These are phyloP conservation scores for Draba incana DNA, from an alignment of 345 rosid genomes.

Conservation along the genomic window DNA sequence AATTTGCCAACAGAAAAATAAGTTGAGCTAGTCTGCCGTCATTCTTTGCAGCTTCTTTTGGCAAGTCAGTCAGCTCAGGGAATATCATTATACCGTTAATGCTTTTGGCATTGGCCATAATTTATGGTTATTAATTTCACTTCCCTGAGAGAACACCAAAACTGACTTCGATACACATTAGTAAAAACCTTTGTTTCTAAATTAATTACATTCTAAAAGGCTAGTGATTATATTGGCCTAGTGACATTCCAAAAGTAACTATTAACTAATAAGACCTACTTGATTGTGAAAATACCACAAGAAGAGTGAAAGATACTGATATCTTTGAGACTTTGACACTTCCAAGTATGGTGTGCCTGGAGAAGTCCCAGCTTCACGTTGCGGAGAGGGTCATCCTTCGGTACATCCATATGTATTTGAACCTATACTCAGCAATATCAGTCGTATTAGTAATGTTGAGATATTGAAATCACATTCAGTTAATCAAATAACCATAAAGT, in stretches of 20 bases:
- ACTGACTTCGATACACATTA: conserved; percentile 10
- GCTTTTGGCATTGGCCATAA: conserved; percentile 11
- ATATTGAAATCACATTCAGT: conserved; percentile 11
- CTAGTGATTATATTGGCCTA: neutral
- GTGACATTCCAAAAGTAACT: conserved; percentile 21
- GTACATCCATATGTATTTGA: conserved; percentile 53
- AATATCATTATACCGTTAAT: conserved; percentile 16
- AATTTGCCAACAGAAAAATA: conserved; percentile 39
- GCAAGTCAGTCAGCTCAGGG: conserved; percentile 60
- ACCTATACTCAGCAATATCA: conserved; percentile 50
- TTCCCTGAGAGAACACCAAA: conserved; percentile 53
- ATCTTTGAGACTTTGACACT: conserved; percentile 35
- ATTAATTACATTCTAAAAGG: neutral
- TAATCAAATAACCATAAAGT: conserved; percentile 22
- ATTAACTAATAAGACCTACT: conserved; percentile 50
- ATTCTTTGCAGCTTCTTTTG: conserved; percentile 62
- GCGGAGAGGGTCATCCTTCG: conserved; percentile 52
- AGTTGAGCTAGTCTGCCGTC: conserved; percentile 85
- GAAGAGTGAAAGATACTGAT: conserved; percentile 48
- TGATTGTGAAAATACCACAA: conserved; percentile 58
- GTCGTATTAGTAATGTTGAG: conserved; percentile 1
- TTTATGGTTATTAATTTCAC: conserved; percentile 54
- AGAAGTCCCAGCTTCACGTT: conserved; percentile 61
- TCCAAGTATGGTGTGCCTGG: conserved; percentile 47
- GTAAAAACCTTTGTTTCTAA: neutral